These are phyloP conservation scores for Fusarium fracticaudum DNA, from an alignment of 2,329 filamentous ascomycete species.

Conservation along the genomic window DNA sequence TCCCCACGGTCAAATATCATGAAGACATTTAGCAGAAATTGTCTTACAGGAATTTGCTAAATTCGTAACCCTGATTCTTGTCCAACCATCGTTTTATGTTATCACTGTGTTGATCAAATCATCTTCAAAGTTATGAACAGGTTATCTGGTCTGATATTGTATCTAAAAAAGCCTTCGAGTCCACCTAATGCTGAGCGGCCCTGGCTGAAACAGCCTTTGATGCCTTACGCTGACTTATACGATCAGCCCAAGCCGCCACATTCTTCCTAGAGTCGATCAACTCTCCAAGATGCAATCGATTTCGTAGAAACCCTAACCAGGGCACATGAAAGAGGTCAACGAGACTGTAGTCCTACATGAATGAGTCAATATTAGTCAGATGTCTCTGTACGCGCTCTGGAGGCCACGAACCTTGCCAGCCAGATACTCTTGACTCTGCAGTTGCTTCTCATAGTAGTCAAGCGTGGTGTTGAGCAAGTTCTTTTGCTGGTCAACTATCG, in stretches of 20 bases:
- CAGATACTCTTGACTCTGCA: neutral
- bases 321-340: neutral
- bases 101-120: neutral
- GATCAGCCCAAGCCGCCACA: neutral
- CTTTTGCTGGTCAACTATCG: neutral
- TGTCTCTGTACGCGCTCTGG: rapidly evolving
- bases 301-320: neutral
- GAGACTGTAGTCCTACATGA: neutral
- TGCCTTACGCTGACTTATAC: neutral
- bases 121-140: rapidly evolving
- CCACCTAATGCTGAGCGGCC: neutral
- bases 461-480: neutral
- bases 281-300: neutral
- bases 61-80: rapidly evolving
- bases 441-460: neutral
- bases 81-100: rapidly evolving
- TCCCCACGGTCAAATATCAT: neutral
- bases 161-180: neutral
- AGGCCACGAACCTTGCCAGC: neutral
- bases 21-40: neutral
- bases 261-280: neutral
- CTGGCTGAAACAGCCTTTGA: neutral
- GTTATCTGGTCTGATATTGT: rapidly evolving
- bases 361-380: neutral
- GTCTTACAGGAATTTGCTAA: rapidly evolving